A percentile compares a stretch with the other conserved stretches of the same genome.
These are phyloP conservation scores for Solanum lycopersicoides DNA, from an alignment of 257 asterid genomes.

Conservation along the genomic window DNA sequence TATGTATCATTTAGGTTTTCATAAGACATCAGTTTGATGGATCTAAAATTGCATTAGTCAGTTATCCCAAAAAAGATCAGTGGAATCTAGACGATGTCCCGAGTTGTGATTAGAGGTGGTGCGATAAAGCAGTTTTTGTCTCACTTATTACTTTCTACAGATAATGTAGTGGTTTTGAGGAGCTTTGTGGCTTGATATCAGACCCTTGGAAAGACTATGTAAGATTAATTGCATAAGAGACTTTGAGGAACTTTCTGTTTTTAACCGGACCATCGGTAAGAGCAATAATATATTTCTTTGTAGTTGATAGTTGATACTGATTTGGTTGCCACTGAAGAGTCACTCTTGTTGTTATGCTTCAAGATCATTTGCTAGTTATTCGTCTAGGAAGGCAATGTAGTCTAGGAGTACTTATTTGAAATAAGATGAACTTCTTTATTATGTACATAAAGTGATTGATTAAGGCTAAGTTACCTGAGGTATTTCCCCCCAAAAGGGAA, in stretches of 20 bases:
- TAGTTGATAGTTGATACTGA: neutral
- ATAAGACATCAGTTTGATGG: neutral
- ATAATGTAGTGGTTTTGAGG: neutral
- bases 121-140: neutral
- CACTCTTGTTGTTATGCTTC: neutral
- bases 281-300: neutral
- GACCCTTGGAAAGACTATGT: neutral
- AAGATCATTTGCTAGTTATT: neutral
- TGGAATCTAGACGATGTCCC: neutral
- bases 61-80: neutral
- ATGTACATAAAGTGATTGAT: neutral
- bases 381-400: neutral
- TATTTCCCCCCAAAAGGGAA: neutral
- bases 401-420: neutral
- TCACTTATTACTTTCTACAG: neutral
- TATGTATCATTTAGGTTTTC: neutral
- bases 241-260: neutral
- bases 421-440: neutral
- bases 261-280: neutral
- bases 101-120: neutral
- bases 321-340: neutral
- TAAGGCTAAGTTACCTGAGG: neutral
- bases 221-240: neutral
- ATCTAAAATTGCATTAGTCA: neutral
- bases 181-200: neutral